Conservation (phyloP, 2,329 filamentous ascomycete genomes). For the Ophiocordyceps camponoti-rufipedis region DNA sequence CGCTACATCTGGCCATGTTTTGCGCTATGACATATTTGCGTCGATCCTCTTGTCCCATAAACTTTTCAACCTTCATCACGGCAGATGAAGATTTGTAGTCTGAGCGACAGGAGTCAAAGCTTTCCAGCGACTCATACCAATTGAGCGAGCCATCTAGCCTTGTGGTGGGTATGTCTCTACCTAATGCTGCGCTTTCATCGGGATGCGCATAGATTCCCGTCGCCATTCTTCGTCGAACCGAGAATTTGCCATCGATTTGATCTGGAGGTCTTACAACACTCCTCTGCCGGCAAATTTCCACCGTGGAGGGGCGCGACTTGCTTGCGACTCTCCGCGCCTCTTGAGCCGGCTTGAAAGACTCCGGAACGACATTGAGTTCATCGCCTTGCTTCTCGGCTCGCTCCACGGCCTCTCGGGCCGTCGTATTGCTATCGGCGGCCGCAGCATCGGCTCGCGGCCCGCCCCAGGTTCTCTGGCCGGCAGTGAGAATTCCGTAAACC, state of each 20-base stretch:
- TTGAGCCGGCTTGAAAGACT: slow-evolving; percentile 54
- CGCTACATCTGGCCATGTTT: slow-evolving; percentile 25
- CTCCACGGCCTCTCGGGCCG: slow-evolving; percentile 69
- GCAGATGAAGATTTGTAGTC: slow-evolving; percentile 18
- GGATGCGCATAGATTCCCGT: slow-evolving; percentile 52
- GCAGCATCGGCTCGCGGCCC: slow-evolving; percentile 82
- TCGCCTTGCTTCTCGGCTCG: slow-evolving; percentile 63
- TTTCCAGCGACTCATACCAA: slow-evolving; percentile 45
- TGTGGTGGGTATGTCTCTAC: background rate
- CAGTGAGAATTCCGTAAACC: slow-evolving; percentile 91
- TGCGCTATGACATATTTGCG: slow-evolving; percentile 53
- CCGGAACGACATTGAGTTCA: slow-evolving; percentile 75
- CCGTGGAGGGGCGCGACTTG: slow-evolving; percentile 9
- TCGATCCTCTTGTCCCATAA: slow-evolving; percentile 64
- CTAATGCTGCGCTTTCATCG: slow-evolving; percentile 21
- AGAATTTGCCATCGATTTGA: slow-evolving; percentile 62
- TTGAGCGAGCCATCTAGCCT: background rate
- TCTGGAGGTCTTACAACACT: slow-evolving; percentile 55
- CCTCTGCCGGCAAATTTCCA: slow-evolving; percentile 25
- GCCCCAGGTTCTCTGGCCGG: slow-evolving; percentile 88
- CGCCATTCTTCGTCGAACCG: slow-evolving; percentile 47
- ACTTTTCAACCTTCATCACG: slow-evolving; percentile 41
- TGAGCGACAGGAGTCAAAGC: slow-evolving; percentile 27
- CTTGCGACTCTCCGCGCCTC: slow-evolving; percentile 23
- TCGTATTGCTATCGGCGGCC: slow-evolving; percentile 55